Evolutionary conservation across 306 rosid genomes (phyloP).

Genomic region (Sphenostylis stenocarpa): DNA sequence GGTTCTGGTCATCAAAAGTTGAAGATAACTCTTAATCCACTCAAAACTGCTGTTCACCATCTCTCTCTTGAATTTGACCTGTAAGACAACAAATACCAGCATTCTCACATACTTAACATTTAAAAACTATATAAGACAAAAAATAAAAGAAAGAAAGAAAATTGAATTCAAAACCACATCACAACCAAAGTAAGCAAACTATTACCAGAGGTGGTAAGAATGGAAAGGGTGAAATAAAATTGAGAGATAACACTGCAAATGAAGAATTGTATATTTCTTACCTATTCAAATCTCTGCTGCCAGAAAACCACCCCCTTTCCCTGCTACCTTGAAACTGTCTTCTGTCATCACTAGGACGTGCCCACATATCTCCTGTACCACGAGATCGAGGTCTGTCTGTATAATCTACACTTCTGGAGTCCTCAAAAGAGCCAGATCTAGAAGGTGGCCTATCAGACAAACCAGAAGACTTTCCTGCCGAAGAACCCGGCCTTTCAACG

Average conservation of each 20-base stretch:
- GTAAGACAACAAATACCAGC: conserved; percentile 33
- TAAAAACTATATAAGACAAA: neutral
- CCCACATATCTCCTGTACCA: conserved; percentile 75
- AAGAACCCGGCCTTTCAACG: conserved; percentile 84
- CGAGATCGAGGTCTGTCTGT: conserved; percentile 79
- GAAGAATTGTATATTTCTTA: conserved; percentile 36
- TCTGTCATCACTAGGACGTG: conserved; percentile 71
- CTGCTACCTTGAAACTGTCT: conserved; percentile 66
- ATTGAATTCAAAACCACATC: neutral
- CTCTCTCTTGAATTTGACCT: conserved; percentile 49
- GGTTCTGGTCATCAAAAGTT: conserved; percentile 50
- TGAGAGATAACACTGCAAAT: neutral
- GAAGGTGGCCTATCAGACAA: conserved; percentile 72
- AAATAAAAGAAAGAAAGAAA: neutral
- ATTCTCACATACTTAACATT: conserved; percentile 4
- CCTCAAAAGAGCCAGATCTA: conserved; percentile 76
- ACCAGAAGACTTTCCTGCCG: conserved; percentile 57
- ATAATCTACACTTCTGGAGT: conserved; percentile 64
- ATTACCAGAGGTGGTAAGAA: conserved; percentile 1
- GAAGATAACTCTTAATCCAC: conserved; percentile 48
- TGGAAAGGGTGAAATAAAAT: neutral
- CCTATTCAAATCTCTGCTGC: conserved; percentile 75
- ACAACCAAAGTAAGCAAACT: conserved; percentile 3
- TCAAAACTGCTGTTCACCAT: conserved; percentile 49
- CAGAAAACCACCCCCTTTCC: conserved; percentile 80